phyloP scores from a whole-genome alignment of 352 stramenopile genomes.

The Aphanomyces stellatus region DNA sequence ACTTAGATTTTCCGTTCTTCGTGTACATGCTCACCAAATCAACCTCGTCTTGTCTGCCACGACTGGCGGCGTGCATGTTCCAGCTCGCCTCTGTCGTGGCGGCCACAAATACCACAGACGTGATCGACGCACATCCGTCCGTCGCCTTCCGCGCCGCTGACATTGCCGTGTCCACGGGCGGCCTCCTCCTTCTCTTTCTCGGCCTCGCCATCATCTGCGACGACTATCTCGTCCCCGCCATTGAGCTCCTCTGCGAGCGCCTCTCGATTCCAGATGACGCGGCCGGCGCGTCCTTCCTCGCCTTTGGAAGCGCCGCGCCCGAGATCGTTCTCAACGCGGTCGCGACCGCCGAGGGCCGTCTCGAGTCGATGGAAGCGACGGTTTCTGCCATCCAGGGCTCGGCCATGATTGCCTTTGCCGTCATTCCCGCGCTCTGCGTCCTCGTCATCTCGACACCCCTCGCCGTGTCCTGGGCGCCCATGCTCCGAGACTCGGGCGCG shows the following conservation, averaged over 20 bases:
- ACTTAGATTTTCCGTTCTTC: not conserved
- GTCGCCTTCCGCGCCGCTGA: not conserved
- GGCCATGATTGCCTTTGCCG: slow-evolving; percentile 80
- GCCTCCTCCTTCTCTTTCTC: slow-evolving; percentile 69
- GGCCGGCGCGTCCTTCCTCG: slow-evolving; percentile 77
- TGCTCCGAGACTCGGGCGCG: slow-evolving; percentile 72
- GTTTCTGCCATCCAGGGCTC: slow-evolving; percentile 78
- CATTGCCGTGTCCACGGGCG: slow-evolving; percentile 40
- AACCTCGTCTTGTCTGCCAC: not conserved
- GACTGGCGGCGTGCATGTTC: not conserved
- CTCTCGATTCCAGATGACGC: slow-evolving; percentile 63
- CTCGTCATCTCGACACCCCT: slow-evolving; percentile 52
- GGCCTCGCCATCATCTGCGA: slow-evolving; percentile 82
- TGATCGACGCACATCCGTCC: not conserved
- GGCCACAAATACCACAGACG: not conserved
- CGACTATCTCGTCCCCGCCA: slow-evolving; percentile 76
- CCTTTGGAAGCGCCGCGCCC: slow-evolving; percentile 66
- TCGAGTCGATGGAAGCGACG: slow-evolving; percentile 30
- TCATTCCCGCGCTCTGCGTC: slow-evolving; percentile 74
- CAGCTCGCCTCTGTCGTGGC: not conserved
- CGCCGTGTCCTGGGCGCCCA: slow-evolving; percentile 56
- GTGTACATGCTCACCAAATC: not conserved
- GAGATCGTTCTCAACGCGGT: slow-evolving; percentile 84
- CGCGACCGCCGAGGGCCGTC: slow-evolving; percentile 41
- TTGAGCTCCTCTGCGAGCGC: slow-evolving; percentile 62